Conservation (phyloP, 805 yeast species). For the Candida corydali region DNA sequence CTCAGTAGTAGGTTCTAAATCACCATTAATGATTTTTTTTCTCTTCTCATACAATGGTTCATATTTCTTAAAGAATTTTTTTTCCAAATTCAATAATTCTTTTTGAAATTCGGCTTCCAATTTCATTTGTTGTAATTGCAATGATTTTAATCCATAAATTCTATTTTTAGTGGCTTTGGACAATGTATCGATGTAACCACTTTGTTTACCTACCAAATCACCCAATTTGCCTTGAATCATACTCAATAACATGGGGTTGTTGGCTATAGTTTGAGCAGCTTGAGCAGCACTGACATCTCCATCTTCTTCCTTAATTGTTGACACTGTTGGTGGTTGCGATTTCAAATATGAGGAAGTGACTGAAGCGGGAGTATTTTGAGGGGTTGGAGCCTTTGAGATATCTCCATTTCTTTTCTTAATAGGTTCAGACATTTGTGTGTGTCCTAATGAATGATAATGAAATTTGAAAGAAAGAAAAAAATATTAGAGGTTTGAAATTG, state of each 20-base stretch:
- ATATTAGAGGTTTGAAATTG: too few species aligned
- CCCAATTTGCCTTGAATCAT: conserved; percentile 90
- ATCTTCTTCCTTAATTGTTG: conserved; percentile 61
- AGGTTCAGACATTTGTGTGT: conserved; percentile 91
- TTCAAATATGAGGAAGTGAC: conserved; percentile 70
- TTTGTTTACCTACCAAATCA: conserved; percentile 75
- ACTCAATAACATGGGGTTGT: conserved; percentile 77
- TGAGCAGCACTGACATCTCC: conserved; percentile 46
- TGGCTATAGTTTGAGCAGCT: conserved; percentile 49
- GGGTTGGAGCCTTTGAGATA: conserved; percentile 92
- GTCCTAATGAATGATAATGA: too few species aligned
- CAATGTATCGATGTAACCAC: conserved; percentile 78
- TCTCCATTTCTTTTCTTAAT: conserved; percentile 69
- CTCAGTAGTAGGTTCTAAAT: conserved; percentile 67
- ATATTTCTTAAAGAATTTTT: conserved; percentile 67
- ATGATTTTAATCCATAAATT: conserved; percentile 74
- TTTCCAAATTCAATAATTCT: conserved; percentile 83
- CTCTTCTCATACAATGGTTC: conserved; percentile 75
- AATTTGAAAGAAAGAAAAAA: background rate
- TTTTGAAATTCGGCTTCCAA: conserved; percentile 89
- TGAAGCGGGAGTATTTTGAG: conserved; percentile 96
- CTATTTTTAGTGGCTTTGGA: conserved; percentile 71
- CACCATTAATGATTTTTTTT: conserved; percentile 67
- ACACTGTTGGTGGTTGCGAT: conserved; percentile 51
- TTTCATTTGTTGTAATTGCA: conserved; percentile 75